A percentile compares a stretch with the other conserved stretches of the same genome.
Evolutionary conservation across 2,329 filamentous ascomycete species (phyloP).

Genomic region (Arachnopeziza araneosa): DNA sequence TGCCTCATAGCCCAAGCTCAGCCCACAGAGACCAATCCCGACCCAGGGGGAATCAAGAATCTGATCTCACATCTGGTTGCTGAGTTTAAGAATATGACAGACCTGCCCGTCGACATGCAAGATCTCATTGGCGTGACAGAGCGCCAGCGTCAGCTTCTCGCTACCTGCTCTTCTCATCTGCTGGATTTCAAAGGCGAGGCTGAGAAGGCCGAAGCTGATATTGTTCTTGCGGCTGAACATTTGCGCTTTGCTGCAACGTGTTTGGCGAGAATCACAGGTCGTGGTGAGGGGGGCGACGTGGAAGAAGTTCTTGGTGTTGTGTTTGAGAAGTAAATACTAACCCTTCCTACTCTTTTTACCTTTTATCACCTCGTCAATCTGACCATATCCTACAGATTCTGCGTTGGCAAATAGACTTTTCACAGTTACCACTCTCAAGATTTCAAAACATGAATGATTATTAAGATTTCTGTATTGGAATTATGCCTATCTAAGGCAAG

Average conservation of each 20-base stretch:
- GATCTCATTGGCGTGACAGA: slow-evolving; percentile 87
- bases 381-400: slow-evolving; percentile 21
- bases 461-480: background rate
- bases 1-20: slow-evolving; percentile 53
- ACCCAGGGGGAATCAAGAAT: slow-evolving; percentile 60
- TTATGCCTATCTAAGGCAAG: background rate
- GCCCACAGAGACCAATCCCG: slow-evolving; percentile 24
- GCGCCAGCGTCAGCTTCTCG: slow-evolving; percentile 77
- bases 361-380: background rate
- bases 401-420: slow-evolving; percentile 26
- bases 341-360: background rate
- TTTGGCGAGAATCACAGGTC: slow-evolving; percentile 82
- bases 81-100: slow-evolving; percentile 66
- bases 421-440: background rate
- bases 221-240: slow-evolving; percentile 86
- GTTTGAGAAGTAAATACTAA: slow-evolving; percentile 72
- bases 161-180: slow-evolving; percentile 65
- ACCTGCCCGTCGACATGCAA: slow-evolving; percentile 64
- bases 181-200: slow-evolving; percentile 65
- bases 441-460: background rate
- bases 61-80: slow-evolving; percentile 60
- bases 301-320: slow-evolving; percentile 95
- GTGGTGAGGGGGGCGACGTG: slow-evolving; percentile 79
- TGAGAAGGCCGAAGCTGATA: slow-evolving; percentile 56
- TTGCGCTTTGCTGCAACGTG: slow-evolving; percentile 74